A percentile compares a stretch with the other conserved stretches of the same genome.
Conservation (phyloP, 2,329 filamentous ascomycete species). For the Fusarium oxysporum region DNA sequence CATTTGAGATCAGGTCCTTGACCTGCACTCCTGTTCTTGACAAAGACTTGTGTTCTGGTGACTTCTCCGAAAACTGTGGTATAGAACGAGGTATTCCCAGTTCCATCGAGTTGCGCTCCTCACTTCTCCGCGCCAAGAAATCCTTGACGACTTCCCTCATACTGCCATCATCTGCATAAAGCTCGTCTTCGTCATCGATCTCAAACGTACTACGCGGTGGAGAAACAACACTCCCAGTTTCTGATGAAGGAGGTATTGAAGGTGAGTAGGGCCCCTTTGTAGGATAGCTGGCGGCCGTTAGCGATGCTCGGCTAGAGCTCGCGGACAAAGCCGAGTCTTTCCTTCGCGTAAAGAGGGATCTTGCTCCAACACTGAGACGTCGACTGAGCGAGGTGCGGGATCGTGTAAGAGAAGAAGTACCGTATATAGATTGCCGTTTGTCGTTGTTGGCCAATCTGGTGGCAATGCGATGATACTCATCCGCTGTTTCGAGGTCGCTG, state of each 20-base stretch:
- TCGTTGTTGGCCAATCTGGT: conserved; percentile 47
- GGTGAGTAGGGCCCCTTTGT: conserved; percentile 34
- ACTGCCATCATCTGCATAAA: conserved; percentile 33
- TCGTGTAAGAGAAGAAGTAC: conserved; percentile 12
- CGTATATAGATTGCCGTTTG: conserved; percentile 37
- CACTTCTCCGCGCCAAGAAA: conserved; percentile 40
- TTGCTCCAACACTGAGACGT: conserved; percentile 45
- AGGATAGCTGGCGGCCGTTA: conserved; percentile 26
- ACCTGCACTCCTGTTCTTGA: conserved; percentile 41
- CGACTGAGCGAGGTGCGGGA: conserved; percentile 37
- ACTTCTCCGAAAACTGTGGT: conserved; percentile 8
- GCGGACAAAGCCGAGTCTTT: conserved; percentile 36
- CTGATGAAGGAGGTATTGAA: conserved; percentile 18
- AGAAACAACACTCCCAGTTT: conserved; percentile 20
- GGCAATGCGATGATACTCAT: conserved; percentile 53
- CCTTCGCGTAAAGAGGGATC: conserved; percentile 45
- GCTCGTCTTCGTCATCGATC: conserved; percentile 47
- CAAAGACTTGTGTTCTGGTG: conserved; percentile 24
- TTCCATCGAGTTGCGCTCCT: conserved; percentile 36
- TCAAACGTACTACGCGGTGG: conserved; percentile 50
- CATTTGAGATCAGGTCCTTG: conserved; percentile 42
- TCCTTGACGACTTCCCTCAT: conserved; percentile 38
- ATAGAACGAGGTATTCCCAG: conserved; percentile 16
- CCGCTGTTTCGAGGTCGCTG: conserved; percentile 47
- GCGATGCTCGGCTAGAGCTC: conserved; percentile 23